phyloP scores from a whole-genome alignment of 2,329 filamentous ascomycete genomes.

The Fusarium sp. region DNA sequence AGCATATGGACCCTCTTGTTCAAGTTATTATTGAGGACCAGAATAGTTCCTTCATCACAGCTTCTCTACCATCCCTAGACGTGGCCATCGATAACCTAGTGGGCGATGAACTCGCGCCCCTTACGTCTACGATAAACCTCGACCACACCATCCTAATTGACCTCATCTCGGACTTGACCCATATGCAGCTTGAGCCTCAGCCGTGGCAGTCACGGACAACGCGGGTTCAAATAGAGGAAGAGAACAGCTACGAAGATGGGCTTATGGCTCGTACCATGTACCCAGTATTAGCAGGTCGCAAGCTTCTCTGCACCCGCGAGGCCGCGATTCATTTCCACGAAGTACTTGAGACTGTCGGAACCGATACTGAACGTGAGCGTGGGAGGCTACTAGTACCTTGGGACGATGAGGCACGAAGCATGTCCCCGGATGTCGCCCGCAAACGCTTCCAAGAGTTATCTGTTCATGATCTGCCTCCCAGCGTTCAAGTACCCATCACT shows the following conservation, averaged over 20 bases:
- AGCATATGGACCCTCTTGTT: constrained; percentile 51
- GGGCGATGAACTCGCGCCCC: constrained; percentile 50
- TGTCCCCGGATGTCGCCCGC: constrained; percentile 36
- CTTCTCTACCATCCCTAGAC: constrained; percentile 44
- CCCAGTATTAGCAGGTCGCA: constrained; percentile 52
- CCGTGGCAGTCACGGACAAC: constrained; percentile 55
- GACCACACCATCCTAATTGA: constrained; percentile 61
- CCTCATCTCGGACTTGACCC: constrained; percentile 59
- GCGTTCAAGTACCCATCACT: constrained; percentile 55
- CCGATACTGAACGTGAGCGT: constrained; percentile 55
- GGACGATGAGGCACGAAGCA: constrained; percentile 34
- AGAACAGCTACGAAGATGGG: constrained; percentile 49
- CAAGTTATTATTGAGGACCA: constrained; percentile 53
- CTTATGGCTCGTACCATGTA: constrained; percentile 56
- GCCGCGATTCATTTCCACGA: constrained; percentile 59
- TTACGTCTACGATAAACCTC: constrained; percentile 57
- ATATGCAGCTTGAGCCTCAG: constrained; percentile 52
- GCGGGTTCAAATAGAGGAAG: constrained; percentile 54
- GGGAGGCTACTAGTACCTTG: constrained; percentile 54
- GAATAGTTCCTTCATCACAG: constrained; percentile 46
- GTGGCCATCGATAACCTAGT: constrained; percentile 52
- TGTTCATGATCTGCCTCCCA: constrained; percentile 49
- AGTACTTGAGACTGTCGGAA: constrained; percentile 56
- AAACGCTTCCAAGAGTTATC: constrained; percentile 54
- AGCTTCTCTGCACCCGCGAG: constrained; percentile 57